A percentile compares a stretch with the other conserved stretches of the same genome.
Evolutionary conservation across 805 yeast species (phyloP).

Genomic region (Priceomyces fermenticarens): DNA sequence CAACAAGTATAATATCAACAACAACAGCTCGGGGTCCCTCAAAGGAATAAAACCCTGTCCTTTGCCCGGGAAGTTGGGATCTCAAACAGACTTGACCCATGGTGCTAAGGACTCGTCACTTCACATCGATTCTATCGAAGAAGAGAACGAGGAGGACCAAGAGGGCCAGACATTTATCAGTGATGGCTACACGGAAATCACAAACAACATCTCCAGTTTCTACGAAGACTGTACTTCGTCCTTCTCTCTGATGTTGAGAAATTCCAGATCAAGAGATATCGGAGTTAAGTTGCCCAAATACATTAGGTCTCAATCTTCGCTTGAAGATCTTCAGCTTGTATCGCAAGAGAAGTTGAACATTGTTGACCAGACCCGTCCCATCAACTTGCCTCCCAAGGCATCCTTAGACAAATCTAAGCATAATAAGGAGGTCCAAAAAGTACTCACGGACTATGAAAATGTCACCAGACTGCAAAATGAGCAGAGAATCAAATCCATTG

Average conservation of each 20-base stretch:
- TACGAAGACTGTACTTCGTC: slow-evolving; percentile 35
- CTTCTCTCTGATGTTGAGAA: slow-evolving; percentile 28
- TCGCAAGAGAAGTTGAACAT: slow-evolving; percentile 57
- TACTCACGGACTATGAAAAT: slow-evolving; percentile 39
- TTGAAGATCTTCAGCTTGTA: slow-evolving; percentile 60
- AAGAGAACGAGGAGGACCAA: slow-evolving; percentile 16
- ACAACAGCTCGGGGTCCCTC: slow-evolving; percentile 7
- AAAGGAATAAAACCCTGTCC: slow-evolving; percentile 28
- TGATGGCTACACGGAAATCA: slow-evolving; percentile 32
- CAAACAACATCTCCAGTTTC: slow-evolving; percentile 34
- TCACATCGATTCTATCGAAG: slow-evolving; percentile 2
- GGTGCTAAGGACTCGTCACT: slow-evolving; percentile 5
- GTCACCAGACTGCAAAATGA: slow-evolving; percentile 23
- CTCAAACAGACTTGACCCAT: slow-evolving; percentile 6
- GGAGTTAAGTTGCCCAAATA: slow-evolving; percentile 36
- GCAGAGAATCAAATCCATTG: slow-evolving; percentile 16
- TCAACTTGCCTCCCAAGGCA: slow-evolving; percentile 68
- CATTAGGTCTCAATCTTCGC: slow-evolving; percentile 36
- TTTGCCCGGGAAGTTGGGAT: slow-evolving; percentile 24
- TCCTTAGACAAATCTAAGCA: slow-evolving; percentile 51
- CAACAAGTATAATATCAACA: slow-evolving; percentile 19
- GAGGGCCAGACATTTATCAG: slow-evolving; percentile 8
- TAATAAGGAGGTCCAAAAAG: slow-evolving; percentile 50
- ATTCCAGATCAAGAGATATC: slow-evolving; percentile 29
- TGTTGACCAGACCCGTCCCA: slow-evolving; percentile 63